These are phyloP conservation scores for Pythium oligandrum DNA, from an alignment of 352 stramenopile genomes.

Conservation along the genomic window DNA sequence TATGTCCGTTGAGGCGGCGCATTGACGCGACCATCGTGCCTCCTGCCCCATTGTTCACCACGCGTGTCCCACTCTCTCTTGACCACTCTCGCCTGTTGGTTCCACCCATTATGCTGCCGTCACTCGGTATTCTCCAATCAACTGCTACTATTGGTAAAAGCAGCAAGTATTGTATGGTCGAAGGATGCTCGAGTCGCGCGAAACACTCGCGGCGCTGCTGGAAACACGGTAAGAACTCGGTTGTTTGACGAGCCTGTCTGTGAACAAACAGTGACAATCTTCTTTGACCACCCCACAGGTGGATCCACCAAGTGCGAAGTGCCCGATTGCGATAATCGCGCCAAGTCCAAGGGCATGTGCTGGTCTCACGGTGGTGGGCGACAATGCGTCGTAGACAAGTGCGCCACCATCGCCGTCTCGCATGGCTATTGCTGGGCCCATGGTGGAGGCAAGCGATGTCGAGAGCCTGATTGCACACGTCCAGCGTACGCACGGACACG, in stretches of 20 bases:
- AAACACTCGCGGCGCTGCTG: conserved; percentile 19
- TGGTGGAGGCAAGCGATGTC: conserved; percentile 19
- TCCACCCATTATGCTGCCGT: no score
- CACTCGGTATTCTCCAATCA: no score
- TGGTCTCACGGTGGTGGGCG: conserved; percentile 20
- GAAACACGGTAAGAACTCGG: conserved; percentile 11
- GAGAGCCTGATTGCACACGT: conserved; percentile 7
- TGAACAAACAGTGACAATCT: background rate
- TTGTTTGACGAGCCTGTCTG: no score
- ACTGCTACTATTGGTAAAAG: background rate
- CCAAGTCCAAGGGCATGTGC: conserved; percentile 22
- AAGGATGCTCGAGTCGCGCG: conserved; percentile 16
- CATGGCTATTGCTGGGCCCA: conserved; percentile 26
- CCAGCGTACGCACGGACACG: conserved; percentile 19
- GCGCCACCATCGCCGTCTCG: conserved; percentile 17
- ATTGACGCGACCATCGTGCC: no score
- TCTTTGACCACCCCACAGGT: conserved; percentile 2
- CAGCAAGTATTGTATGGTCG: conserved; percentile 16
- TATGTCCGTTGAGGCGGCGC: no score
- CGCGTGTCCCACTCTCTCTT: no score
- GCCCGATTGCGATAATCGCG: conserved; percentile 12
- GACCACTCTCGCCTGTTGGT: no score
- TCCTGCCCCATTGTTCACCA: no score
- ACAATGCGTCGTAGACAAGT: conserved; percentile 6
- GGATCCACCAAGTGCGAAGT: conserved; percentile 19